phyloP scores from a whole-genome alignment of 352 stramenopile genomes.

The Pythium angustatum region DNA sequence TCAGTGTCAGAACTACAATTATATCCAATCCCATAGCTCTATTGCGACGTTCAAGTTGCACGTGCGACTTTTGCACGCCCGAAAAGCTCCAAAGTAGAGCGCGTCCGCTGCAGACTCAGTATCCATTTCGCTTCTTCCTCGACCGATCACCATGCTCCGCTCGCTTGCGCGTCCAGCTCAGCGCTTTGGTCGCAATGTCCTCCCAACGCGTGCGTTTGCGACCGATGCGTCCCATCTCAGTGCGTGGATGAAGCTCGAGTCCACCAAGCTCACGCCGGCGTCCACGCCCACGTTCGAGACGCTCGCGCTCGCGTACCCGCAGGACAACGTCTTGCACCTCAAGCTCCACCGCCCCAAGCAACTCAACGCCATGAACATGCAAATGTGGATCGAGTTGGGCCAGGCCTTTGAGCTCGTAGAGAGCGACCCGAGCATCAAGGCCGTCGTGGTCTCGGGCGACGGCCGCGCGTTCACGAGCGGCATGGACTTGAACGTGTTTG shows the following conservation, averaged over 20 bases:
- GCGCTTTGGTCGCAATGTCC: neutral
- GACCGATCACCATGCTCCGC: slow-evolving; percentile 21
- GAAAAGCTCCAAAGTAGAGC: slow-evolving; percentile 18
- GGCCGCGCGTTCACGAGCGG: slow-evolving; percentile 84
- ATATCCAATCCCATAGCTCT: too few relatives aligned
- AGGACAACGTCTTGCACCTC: slow-evolving; percentile 68
- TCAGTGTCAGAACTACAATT: neutral
- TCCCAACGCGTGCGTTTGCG: slow-evolving; percentile 18
- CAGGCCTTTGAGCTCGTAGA: slow-evolving; percentile 72
- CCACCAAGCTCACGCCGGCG: slow-evolving; percentile 39
- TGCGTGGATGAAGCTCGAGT: slow-evolving; percentile 55
- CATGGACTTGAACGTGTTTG: slow-evolving; percentile 90
- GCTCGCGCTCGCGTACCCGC: slow-evolving; percentile 40
- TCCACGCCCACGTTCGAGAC: slow-evolving; percentile 60
- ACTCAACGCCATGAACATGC: slow-evolving; percentile 90
- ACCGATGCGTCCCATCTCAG: slow-evolving; percentile 52
- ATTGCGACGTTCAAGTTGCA: slow-evolving; percentile 18
- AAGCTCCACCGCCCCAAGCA: slow-evolving; percentile 82
- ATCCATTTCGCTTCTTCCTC: neutral
- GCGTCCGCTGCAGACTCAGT: neutral
- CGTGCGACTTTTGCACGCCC: slow-evolving; percentile 16
- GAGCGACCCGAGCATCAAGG: slow-evolving; percentile 61
- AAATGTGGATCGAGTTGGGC: slow-evolving; percentile 85
- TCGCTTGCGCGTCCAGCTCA: slow-evolving; percentile 11
- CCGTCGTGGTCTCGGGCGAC: slow-evolving; percentile 77